These are phyloP conservation scores for Andrographis paniculata DNA, from an alignment of 305 asterid species.

Conservation along the genomic window DNA sequence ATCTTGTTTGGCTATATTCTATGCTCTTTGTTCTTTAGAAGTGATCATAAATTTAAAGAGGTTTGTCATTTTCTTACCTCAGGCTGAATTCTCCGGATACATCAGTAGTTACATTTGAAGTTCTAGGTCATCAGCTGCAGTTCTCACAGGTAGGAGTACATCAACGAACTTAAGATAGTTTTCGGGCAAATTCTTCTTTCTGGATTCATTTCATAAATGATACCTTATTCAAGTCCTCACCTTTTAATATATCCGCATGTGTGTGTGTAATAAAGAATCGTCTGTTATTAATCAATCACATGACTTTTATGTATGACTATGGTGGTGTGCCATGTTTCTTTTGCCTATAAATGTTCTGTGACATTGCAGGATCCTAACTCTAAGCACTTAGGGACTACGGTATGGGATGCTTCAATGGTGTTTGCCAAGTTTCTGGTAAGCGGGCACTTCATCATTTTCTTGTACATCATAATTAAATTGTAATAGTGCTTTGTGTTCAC, in stretches of 20 bases:
- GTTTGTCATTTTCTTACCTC: conserved; percentile 15
- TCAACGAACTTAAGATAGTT: not conserved
- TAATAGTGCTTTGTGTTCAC: too few species aligned
- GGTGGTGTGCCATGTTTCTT: too few species aligned
- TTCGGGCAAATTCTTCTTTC: too few species aligned
- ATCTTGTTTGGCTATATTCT: not conserved
- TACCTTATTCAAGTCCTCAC: too few species aligned
- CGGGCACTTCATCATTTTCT: conserved; percentile 1
- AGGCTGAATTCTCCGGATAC: conserved; percentile 83
- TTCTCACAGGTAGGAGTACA: conserved; percentile 64
- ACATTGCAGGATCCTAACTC: conserved; percentile 85
- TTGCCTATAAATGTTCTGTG: conserved; percentile 11
- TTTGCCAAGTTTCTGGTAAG: conserved; percentile 79
- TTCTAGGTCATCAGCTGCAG: conserved; percentile 80
- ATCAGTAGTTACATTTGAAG: conserved; percentile 65
- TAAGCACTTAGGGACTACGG: conserved; percentile 93
- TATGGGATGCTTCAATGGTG: conserved; percentile 99
- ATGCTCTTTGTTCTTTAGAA: not conserved
- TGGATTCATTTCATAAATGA: too few species aligned
- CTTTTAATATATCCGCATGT: too few species aligned
- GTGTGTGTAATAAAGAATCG: too few species aligned
- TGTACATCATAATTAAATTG: conserved; percentile 15
- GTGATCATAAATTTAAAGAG: too few species aligned
- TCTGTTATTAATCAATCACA: not conserved
- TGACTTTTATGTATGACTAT: too few species aligned